Conservation (phyloP, 1,284 basidiomycete genomes). For the Cutaneotrichosporon cutaneum region DNA sequence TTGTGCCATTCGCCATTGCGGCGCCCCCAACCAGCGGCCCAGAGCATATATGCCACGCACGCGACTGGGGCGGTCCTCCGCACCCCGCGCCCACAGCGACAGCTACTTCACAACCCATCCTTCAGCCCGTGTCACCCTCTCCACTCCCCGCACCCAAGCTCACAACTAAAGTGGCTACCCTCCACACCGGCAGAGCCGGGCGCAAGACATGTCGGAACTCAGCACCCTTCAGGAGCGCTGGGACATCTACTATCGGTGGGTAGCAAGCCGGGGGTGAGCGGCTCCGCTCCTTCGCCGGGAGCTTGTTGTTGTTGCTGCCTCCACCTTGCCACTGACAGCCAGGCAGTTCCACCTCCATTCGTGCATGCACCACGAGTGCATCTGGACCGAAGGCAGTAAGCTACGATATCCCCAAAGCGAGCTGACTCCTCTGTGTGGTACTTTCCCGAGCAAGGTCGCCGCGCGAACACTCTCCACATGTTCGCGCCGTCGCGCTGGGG, state of each 20-base stretch:
- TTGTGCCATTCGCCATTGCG: neutral
- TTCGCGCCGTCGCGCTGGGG: conserved; percentile 31
- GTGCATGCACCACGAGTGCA: conserved; percentile 30
- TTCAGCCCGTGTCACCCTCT: neutral
- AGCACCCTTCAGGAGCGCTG: conserved; percentile 21
- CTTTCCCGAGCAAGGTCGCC: conserved; percentile 37
- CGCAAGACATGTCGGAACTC: conserved; percentile 22
- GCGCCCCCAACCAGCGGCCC: neutral
- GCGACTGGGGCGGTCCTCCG: neutral
- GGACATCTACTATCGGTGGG: conserved; percentile 26
- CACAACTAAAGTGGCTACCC: conserved; percentile 8
- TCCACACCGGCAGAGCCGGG: conserved; percentile 17
- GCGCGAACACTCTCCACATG: conserved; percentile 31
- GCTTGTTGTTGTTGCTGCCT: neutral
- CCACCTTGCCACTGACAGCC: neutral
- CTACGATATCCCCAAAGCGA: neutral
- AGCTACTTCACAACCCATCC: neutral
- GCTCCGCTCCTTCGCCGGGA: neutral
- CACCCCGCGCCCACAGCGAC: neutral
- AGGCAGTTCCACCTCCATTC: conserved; percentile 32
- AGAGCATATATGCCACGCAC: neutral
- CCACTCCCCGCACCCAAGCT: neutral
- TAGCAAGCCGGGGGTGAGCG: neutral
- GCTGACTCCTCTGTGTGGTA: conserved; percentile 31
- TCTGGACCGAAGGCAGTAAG: conserved; percentile 33